Evolutionary conservation across 345 rosid genomes (phyloP).

Genomic region (Lepidium sativum): DNA sequence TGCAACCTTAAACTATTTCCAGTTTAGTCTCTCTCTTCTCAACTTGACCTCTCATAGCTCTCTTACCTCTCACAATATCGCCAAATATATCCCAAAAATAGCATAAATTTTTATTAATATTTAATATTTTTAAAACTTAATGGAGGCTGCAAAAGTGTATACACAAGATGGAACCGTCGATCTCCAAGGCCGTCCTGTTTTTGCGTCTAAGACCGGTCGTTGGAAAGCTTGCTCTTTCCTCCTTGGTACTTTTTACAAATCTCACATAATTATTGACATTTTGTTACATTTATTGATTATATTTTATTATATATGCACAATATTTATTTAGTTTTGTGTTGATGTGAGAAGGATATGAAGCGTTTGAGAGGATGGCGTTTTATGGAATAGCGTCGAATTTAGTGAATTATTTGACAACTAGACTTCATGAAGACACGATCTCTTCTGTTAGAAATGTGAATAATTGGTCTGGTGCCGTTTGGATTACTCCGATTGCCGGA

Average conservation of each 20-base stretch:
- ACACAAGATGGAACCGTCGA: conserved; percentile 86
- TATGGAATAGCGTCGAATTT: conserved; percentile 82
- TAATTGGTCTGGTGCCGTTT: conserved; percentile 87
- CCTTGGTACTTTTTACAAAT: conserved; percentile 39
- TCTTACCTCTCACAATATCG: not conserved
- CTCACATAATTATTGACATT: not conserved
- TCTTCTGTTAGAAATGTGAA: conserved; percentile 82
- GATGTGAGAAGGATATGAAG: conserved; percentile 58
- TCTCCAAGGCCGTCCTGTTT: conserved; percentile 58
- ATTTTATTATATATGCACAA: not conserved
- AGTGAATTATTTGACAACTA: conserved; percentile 68
- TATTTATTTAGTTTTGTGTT: not conserved
- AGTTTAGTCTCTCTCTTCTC: conserved; percentile 6
- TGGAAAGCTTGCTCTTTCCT: conserved; percentile 95
- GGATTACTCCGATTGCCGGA: conserved; percentile 88
- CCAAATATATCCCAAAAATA: not conserved
- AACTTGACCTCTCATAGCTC: conserved; percentile 9
- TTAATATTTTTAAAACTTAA: not conserved
- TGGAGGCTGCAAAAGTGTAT: conserved; percentile 48
- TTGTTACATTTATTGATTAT: too few species aligned
- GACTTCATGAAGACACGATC: conserved; percentile 80
- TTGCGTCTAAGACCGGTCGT: conserved; percentile 62
- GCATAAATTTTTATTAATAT: not conserved
- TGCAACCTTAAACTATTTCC: conserved; percentile 20
- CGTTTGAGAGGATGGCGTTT: conserved; percentile 94